A percentile compares a stretch with the other conserved stretches of the same genome.
These are phyloP conservation scores for Ophiocordyceps australis DNA, from an alignment of 2,329 filamentous ascomycete species.

Conservation along the genomic window DNA sequence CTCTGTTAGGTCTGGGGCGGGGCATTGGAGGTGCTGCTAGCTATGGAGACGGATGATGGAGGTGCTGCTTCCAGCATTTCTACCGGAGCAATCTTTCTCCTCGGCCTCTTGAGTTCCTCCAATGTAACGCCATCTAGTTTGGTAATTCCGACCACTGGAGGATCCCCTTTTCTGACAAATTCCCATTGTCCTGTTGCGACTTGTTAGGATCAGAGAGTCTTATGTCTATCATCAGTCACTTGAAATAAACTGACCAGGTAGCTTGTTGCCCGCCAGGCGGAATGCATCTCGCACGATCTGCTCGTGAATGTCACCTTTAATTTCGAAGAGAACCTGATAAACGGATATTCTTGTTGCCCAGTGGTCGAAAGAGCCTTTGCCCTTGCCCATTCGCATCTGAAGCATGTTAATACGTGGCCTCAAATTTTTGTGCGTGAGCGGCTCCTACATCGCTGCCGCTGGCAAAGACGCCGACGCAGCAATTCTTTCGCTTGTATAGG, in stretches of 20 bases:
- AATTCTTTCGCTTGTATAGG: slow-evolving; percentile 77
- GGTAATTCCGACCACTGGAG: slow-evolving; percentile 79
- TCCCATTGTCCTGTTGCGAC: slow-evolving; percentile 60
- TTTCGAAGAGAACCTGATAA: slow-evolving; percentile 80
- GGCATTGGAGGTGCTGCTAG: slow-evolving; percentile 14
- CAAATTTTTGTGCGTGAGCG: not conserved
- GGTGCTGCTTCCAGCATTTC: slow-evolving; percentile 15
- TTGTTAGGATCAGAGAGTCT: too few species aligned
- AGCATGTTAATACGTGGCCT: too few species aligned
- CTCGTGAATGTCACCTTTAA: slow-evolving; percentile 86
- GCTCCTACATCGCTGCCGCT: slow-evolving; percentile 67
- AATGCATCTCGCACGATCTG: slow-evolving; percentile 89
- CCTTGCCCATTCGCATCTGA: slow-evolving; percentile 92
- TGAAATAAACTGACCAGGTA: slow-evolving; percentile 50
- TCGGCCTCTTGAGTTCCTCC: slow-evolving; percentile 66
- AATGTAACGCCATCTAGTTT: slow-evolving; percentile 74
- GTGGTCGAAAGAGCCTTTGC: slow-evolving; percentile 92
- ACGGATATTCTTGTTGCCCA: slow-evolving; percentile 86
- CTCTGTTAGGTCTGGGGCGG: slow-evolving; percentile 9
- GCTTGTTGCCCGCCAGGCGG: slow-evolving; percentile 80
- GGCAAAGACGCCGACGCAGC: slow-evolving; percentile 88
- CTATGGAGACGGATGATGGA: slow-evolving; percentile 12
- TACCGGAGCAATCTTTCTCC: slow-evolving; percentile 41
- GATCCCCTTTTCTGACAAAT: slow-evolving; percentile 83
- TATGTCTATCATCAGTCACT: not conserved